phyloP scores from a whole-genome alignment of 371 early-diverging fungal genomes.

The Mortierella sp. region DNA sequence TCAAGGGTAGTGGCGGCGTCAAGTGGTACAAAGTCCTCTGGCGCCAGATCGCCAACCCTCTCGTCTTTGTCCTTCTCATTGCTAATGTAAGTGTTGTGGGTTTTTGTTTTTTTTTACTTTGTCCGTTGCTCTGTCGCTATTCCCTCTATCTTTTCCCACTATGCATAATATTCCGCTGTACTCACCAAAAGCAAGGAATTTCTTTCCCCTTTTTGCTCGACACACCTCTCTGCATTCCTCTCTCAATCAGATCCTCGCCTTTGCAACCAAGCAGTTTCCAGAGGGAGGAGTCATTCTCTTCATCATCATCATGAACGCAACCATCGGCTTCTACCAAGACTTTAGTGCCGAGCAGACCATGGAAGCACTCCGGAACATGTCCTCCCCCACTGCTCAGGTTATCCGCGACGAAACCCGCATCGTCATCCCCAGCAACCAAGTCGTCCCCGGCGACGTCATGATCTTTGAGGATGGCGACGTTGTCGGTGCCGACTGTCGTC shows the following conservation, averaged over 20 bases:
- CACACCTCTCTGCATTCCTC: background rate
- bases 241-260: slow-evolving; percentile 53
- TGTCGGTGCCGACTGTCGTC: slow-evolving; percentile 88
- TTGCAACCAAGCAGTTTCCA: slow-evolving; percentile 70
- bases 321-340: slow-evolving; percentile 91
- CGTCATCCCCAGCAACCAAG: slow-evolving; percentile 73
- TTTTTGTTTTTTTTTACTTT: background rate
- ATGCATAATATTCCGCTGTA: background rate
- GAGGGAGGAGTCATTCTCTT: slow-evolving; percentile 79
- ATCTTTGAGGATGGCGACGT: slow-evolving; percentile 90
- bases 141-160: background rate
- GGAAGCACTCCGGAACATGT: slow-evolving; percentile 84
- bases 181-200: background rate
- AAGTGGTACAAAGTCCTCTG: slow-evolving; percentile 55
- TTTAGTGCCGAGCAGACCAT: slow-evolving; percentile 90
- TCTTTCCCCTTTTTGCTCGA: too few species aligned
- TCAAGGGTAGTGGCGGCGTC: slow-evolving; percentile 74
- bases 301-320: slow-evolving; percentile 83
- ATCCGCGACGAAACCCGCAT: slow-evolving; percentile 82
- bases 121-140: too few species aligned
- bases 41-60: slow-evolving; percentile 77
- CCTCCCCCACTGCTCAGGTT: slow-evolving; percentile 82
- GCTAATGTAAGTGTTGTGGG: slow-evolving; percentile 61
- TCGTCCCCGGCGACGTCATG: slow-evolving; percentile 93
- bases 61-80: slow-evolving; percentile 86